A percentile compares a stretch with the other conserved stretches of the same genome.
Evolutionary conservation across 2,329 filamentous ascomycete species (phyloP).

Genomic region (Daldinia sp.): DNA sequence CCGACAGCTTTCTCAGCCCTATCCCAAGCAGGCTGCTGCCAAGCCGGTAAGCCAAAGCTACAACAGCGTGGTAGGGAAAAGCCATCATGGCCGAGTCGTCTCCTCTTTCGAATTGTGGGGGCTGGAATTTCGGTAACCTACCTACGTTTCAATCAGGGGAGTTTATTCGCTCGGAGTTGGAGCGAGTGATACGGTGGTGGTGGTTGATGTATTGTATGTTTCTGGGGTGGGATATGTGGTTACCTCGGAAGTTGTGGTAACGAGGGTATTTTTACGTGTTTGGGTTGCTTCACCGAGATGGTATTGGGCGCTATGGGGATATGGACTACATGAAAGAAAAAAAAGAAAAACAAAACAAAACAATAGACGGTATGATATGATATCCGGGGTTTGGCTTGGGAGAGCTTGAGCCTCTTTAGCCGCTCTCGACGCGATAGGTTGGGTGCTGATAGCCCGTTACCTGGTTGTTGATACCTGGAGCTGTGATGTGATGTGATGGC

Average conservation of each 20-base stretch:
- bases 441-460: not conserved
- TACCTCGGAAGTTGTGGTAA: no score
- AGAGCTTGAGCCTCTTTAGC: not conserved
- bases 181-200: no score
- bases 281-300: not conserved
- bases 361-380: no score
- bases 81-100: not conserved
- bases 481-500: no score
- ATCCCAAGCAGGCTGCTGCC: not conserved
- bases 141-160: not conserved
- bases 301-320: not conserved
- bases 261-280: no score
- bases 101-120: not conserved
- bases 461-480: not conserved
- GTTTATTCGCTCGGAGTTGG: not conserved
- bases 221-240: no score
- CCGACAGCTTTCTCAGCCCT: not conserved
- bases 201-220: no score
- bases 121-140: not conserved
- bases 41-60: not conserved
- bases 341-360: no score
- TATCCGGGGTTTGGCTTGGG: not conserved
- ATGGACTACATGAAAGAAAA: no score
- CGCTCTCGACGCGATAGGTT: not conserved
- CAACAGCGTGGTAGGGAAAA: not conserved